phyloP scores from a whole-genome alignment of 805 yeast species.

The Yarrowia deformans region DNA sequence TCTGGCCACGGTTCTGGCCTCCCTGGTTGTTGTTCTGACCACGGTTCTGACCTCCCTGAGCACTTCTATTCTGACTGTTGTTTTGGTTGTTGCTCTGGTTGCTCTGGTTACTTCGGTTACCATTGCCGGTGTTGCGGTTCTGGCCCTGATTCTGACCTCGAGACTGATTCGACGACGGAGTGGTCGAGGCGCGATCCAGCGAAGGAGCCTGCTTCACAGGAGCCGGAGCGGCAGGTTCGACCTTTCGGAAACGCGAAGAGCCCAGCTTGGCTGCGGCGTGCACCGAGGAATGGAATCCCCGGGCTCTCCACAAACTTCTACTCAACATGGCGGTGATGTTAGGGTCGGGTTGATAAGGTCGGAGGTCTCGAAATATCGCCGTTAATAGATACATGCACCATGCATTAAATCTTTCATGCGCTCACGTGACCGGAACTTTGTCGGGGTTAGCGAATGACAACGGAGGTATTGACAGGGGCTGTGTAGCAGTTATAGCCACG shows the following conservation, averaged over 20 bases:
- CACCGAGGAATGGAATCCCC: constrained; percentile 34
- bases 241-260: constrained; percentile 23
- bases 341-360: neutral
- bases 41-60: neutral
- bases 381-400: constrained; percentile 14
- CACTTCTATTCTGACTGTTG: no score
- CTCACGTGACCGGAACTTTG: constrained; percentile 36
- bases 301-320: constrained; percentile 21
- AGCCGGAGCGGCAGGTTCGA: neutral
- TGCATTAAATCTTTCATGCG: constrained; percentile 36
- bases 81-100: no score
- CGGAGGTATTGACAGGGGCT: no score
- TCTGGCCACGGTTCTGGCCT: neutral
- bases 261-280: constrained; percentile 16
- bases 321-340: constrained; percentile 28
- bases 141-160: neutral
- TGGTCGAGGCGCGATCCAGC: neutral
- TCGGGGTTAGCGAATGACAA: neutral
- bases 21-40: neutral
- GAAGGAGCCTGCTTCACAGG: neutral
- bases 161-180: neutral
- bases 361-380: constrained; percentile 13
- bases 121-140: no score
- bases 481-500: no score
- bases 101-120: no score